Evolutionary conservation across 768 basidiomycete genomes (phyloP), one percentile per base, ranked within the genome.

Genomic region (Solioccasus polychromus): DNA sequence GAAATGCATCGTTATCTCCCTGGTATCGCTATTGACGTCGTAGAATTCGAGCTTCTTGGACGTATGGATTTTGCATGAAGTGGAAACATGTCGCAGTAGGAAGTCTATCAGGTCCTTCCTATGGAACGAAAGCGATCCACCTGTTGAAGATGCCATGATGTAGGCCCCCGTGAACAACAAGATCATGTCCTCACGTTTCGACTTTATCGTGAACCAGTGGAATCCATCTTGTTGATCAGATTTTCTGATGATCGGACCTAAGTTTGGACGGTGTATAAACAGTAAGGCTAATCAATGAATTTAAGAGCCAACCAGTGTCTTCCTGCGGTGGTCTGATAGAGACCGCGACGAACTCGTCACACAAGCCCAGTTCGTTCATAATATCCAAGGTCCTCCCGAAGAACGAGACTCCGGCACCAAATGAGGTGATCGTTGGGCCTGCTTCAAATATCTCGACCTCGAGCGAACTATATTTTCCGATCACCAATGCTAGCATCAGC

Each of bases 351-450:
- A 65, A 35, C 15, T 68, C 71, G 8, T 70, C 61, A 14, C 68
- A 64, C 6, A 77, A 44, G 1, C 71, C 74, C 30, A 77, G 54
- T 3, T 60, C 53, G 23, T 68, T 58, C 53, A 76, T 48, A 7
- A 73, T 62, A 14, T 64, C 66, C 70, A 71, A 71, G 66, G 53
- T 60, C 68, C 79, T 74, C 20, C 71, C 69, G 52, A 71, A 82
- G 10, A 82, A 51, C 3, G 59, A 62, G 34, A 77, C 68, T 1
- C 75, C 75, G 19, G 74, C 74, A 8, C 76, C 75, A 34, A 72
- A 59, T 35, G 73, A 70, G 3, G 66, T 63, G 26, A 77, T 63
- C 19, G 56, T 54, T 0, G 68, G 50, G 2, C 72, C 60, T 8
- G 71, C 63, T 42, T 77, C 75, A 48, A 72, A 77, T 12, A 77